These are phyloP conservation scores for Saccharomycopsis selenospora DNA, from an alignment of 805 yeast genomes.

Conservation along the genomic window DNA sequence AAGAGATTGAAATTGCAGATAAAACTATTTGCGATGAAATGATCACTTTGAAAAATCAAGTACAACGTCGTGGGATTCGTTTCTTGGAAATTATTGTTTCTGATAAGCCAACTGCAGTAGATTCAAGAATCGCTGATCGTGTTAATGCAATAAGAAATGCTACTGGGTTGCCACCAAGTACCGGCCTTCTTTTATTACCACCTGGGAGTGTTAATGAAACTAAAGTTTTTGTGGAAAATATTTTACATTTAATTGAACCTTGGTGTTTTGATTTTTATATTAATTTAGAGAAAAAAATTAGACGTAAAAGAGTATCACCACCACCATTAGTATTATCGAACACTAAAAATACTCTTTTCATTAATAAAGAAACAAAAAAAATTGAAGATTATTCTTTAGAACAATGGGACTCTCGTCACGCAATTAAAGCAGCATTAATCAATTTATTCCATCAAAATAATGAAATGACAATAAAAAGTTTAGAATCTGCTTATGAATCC, in stretches of 20 bases:
- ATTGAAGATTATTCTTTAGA: slow-evolving; percentile 24
- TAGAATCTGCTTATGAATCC: slow-evolving; percentile 49
- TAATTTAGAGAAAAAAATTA: slow-evolving; percentile 33
- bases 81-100: slow-evolving; percentile 33
- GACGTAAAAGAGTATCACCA: slow-evolving; percentile 29
- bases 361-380: background rate
- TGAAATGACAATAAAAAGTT: slow-evolving; percentile 43
- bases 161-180: slow-evolving; percentile 38
- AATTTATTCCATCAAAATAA: slow-evolving; percentile 41
- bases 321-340: background rate
- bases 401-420: slow-evolving; percentile 45
- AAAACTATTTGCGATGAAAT: slow-evolving; percentile 30
- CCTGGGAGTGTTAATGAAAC: slow-evolving; percentile 36
- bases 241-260: slow-evolving; percentile 35
- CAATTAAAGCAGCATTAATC: slow-evolving; percentile 43
- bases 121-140: slow-evolving; percentile 32
- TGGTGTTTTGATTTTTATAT: slow-evolving; percentile 40
- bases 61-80: slow-evolving; percentile 28
- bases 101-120: slow-evolving; percentile 23
- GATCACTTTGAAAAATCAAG: slow-evolving; percentile 28
- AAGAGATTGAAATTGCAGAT: slow-evolving; percentile 28
- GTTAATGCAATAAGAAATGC: slow-evolving; percentile 32
- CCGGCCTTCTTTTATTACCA: slow-evolving; percentile 39
- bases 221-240: slow-evolving; percentile 32
- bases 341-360: slow-evolving; percentile 22